Percentiles rank a stretch among this genome's conserved stretches.
Conservation (phyloP, 129 eudicot genomes). For the Apium graveolens region DNA sequence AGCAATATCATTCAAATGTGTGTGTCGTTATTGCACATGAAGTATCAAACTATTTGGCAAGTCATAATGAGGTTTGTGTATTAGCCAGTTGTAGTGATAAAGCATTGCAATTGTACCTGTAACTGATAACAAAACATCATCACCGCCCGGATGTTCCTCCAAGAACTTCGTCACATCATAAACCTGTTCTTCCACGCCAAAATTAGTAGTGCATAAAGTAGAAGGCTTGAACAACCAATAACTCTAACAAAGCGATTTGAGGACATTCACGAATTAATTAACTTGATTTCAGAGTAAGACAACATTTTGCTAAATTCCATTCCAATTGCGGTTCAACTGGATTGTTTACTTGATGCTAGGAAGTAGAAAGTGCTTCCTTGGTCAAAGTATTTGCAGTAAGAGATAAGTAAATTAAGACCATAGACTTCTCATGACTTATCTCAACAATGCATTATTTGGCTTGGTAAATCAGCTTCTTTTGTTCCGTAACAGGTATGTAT, state of each 20-base stretch:
- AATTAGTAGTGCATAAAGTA: neutral
- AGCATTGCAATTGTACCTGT: conserved; percentile 44
- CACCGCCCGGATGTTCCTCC: conserved; percentile 98
- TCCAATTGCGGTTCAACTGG: neutral
- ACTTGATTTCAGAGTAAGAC: neutral
- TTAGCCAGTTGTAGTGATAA: neutral
- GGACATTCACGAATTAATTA: neutral
- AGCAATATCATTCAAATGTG: neutral
- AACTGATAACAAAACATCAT: conserved; percentile 78
- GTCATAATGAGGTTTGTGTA: neutral
- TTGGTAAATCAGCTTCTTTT: neutral
- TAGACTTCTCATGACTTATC: neutral
- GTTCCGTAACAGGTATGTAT: neutral
- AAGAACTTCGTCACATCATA: conserved; percentile 88
- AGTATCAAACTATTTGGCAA: neutral
- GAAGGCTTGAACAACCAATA: neutral
- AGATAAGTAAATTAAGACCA: neutral
- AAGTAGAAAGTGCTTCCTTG: neutral
- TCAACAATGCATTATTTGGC: neutral
- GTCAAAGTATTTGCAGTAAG: neutral
- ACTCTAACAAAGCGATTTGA: neutral
- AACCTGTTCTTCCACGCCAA: conserved; percentile 46
- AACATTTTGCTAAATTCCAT: neutral
- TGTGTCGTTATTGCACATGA: neutral
- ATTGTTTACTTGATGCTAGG: neutral